Base-by-base conservation (phyloP, 345 rosid species). In the Hirschfeldia incana region DNA sequence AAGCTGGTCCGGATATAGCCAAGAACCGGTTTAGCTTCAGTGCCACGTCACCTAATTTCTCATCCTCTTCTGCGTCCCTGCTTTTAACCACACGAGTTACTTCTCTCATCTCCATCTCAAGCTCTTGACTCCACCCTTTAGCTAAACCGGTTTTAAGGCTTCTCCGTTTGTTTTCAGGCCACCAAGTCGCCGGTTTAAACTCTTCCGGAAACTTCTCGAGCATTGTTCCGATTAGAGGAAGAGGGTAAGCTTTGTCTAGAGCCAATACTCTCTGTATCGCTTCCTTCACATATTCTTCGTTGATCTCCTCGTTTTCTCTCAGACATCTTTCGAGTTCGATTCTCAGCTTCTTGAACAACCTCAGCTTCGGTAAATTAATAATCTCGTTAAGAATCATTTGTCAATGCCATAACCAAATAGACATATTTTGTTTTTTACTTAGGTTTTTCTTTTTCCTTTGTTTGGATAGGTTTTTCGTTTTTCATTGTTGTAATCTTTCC, bases 211-310 rank as follows among this genome's bases (percentile, higher is more conserved):
- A 76, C 51, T 81, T 85, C 42, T 81, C 83, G 1, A 83, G 83
- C 86, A 85, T 80, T 39, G 72, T 33, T 53, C 80, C 86, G 15
- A 81, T 29, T 2, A 83, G 65, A 53, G 86, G 88, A 69, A 85
- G 86, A 6, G 88, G 87, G 29, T 80, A 85, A 44, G 87, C 88
- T 75, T 82, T 78, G 26, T 85, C 90, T 42, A 85, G 34, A 26
- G 80, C 70, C 74, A 82, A 75, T 6, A 84, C 84, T 76, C 70
- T 84, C 79, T 72, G 60, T 57, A 84, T 85, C 53, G 67, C 71
- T 26, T 79, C 85, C 64, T 84, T 84, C 11, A 79, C 85, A 49
- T 79, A 79, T n/a, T 75, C 64, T 65, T 85, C 75, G 0, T 61
- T 30, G 0, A 78, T 37, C 6, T 39, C 65, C 1, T 74, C 57